Evolutionary conservation across 345 rosid genomes (phyloP).

Genomic region (Erysimum cheiranthoides): DNA sequence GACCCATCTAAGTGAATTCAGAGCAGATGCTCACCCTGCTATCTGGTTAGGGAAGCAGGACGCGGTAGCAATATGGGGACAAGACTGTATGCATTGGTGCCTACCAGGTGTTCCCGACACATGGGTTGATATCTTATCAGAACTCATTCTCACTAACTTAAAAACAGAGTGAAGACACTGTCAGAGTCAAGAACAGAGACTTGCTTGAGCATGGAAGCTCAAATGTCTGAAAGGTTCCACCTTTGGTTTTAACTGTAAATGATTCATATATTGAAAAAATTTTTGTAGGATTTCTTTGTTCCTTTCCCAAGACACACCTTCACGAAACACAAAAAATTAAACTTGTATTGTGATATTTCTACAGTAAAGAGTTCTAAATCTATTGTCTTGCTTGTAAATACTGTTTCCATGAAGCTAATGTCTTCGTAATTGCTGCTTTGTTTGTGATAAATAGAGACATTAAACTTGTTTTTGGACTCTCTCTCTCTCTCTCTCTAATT

Average conservation of each 20-base stretch:
- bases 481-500: no score
- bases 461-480: no score
- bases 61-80: constrained; percentile 89
- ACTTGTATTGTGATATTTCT: constrained; percentile 18
- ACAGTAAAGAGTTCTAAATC: not conserved
- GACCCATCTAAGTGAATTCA: constrained; percentile 79
- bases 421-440: not conserved
- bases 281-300: constrained; percentile 20
- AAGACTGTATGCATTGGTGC: constrained; percentile 99
- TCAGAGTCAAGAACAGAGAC: constrained; percentile 7
- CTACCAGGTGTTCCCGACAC: constrained; percentile 94
- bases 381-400: not conserved
- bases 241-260: constrained; percentile 39
- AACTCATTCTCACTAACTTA: constrained; percentile 50
- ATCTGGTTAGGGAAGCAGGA: constrained; percentile 94
- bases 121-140: constrained; percentile 83
- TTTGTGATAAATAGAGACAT: no score
- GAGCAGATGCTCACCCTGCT: constrained; percentile 97
- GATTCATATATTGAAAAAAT: not conserved
- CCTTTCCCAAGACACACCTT: not conserved
- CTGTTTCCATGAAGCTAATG: not conserved
- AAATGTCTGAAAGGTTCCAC: constrained; percentile 21
- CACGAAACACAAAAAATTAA: not conserved
- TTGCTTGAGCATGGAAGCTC: constrained; percentile 13
- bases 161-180: constrained; percentile 39